Base-by-base conservation (phyloP, 1,284 basidiomycete species). In the Microbotryomycetes sp. region DNA sequence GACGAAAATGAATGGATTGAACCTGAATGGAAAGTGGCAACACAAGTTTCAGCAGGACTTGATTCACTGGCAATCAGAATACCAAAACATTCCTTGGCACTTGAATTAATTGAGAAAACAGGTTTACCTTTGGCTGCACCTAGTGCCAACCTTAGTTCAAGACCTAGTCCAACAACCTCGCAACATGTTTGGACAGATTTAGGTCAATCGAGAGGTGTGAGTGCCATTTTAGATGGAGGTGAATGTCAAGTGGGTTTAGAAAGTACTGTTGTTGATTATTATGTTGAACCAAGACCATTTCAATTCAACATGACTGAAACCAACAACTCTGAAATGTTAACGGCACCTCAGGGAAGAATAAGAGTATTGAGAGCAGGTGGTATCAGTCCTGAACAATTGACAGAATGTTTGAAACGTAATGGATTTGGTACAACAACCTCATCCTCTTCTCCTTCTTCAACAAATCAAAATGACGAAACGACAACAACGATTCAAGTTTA, bases 241-340 rank as follows among this genome's bases (percentile, higher is more conserved):
- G 72, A 86, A 1, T 97, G 92, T 73, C 81, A 82, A 3, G 87
- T 98, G 3, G 96, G 96, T 0, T 77, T 98, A 54, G 96, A 99
- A 78, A 93, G 90, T 72, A 98, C 96, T 0, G 96, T 99, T 2
- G 82, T 98, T 0, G 91, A 97, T 76, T 92, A 88, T 3, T n/a
- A n/a, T n/a, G 69, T 75, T 6, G 69, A 69, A 3, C 50, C 54
- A 22, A n/a, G n/a, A n/a, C n/a, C n/a, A n/a, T n/a, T n/a, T n/a
- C 31, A 7, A 50, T 47, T 47, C 45, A 47, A 19, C 36, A n/a
- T 25, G 29, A 22, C 14, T 53, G 26, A 57, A 77, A 91, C 42
- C 79, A 81, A 49, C 75, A 77, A 45, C 86, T 88, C 71, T 52
- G 58, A 59, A 32, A 16, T 49, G 32, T n/a, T n/a, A n/a, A n/a